Evolutionary conservation across 192 early-diverging fungal genomes (phyloP).

Genomic region (Linderina pennispora): DNA sequence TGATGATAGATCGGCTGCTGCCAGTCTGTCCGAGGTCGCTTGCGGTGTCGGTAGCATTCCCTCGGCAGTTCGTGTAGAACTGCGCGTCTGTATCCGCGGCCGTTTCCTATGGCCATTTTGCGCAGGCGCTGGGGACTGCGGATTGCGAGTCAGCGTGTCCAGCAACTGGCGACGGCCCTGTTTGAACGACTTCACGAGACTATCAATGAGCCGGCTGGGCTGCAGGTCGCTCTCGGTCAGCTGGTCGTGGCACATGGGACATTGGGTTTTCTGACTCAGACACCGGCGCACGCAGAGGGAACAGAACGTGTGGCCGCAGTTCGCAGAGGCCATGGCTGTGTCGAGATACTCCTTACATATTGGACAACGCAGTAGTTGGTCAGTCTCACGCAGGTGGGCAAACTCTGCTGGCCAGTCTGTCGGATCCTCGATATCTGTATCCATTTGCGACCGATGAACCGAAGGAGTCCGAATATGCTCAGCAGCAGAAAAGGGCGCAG

Average conservation of each 20-base stretch:
- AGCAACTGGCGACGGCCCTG: conserved; percentile 22
- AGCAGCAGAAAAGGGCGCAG: neutral
- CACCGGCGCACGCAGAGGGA: conserved; percentile 66
- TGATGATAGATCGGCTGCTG: too few relatives aligned
- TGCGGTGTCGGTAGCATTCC: too few relatives aligned
- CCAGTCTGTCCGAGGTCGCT: too few relatives aligned
- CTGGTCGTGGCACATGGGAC: conserved; percentile 58
- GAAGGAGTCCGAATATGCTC: neutral
- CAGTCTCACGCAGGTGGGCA: conserved; percentile 49
- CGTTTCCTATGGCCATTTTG: too few relatives aligned
- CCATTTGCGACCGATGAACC: neutral
- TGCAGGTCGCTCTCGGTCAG: conserved; percentile 30
- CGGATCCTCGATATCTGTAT: conserved; percentile 55
- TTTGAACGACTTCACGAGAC: conserved; percentile 19
- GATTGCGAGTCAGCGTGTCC: conserved; percentile 1
- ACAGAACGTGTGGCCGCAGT: conserved; percentile 74
- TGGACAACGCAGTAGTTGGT: conserved; percentile 64
- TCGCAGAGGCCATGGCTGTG: conserved; percentile 52
- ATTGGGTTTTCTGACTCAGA: conserved; percentile 51
- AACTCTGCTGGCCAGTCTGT: conserved; percentile 54
- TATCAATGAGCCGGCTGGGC: conserved; percentile 38
- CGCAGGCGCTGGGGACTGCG: neutral
- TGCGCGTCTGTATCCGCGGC: conserved; percentile 14
- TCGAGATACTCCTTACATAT: conserved; percentile 70
- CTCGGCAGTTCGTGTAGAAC: neutral